Percentiles rank a stretch among this genome's conserved stretches.
Evolutionary conservation across 2,329 filamentous ascomycete genomes (phyloP).

Genomic region (Dactylonectria estremocensis): DNA sequence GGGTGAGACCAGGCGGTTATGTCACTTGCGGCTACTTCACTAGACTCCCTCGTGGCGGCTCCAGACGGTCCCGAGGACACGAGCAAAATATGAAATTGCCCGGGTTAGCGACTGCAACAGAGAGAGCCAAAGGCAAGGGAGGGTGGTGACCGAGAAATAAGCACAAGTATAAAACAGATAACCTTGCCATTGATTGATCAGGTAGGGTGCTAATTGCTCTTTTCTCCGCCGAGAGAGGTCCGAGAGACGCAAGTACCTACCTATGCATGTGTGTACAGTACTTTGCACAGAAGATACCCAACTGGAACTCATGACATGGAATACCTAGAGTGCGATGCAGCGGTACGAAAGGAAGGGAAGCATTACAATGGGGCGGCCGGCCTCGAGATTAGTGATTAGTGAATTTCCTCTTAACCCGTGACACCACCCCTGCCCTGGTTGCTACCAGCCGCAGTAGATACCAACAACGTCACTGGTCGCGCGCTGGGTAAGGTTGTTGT

Average conservation of each 20-base stretch:
- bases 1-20: background rate
- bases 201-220: constrained; percentile 20
- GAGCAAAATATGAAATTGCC: background rate
- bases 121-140: constrained; percentile 1
- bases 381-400: constrained; percentile 23
- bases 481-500: background rate
- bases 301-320: background rate
- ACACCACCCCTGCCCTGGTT: constrained; percentile 13
- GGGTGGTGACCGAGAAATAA: background rate
- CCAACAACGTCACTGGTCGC: background rate
- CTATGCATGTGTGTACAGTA: background rate
- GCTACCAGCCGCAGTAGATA: background rate
- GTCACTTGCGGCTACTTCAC: background rate
- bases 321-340: constrained; percentile 3
- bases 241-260: background rate
- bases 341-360: background rate
- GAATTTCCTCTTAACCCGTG: constrained; percentile 24
- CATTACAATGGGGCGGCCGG: background rate
- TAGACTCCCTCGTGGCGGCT: background rate
- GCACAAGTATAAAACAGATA: constrained; percentile 10
- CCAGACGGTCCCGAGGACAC: background rate
- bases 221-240: constrained; percentile 4
- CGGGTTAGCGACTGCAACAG: background rate
- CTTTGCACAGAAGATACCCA: too few relatives aligned
- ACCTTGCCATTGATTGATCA: constrained; percentile 8